phyloP scores from a whole-genome alignment of 768 basidiomycete species.

The Postia placenta region DNA sequence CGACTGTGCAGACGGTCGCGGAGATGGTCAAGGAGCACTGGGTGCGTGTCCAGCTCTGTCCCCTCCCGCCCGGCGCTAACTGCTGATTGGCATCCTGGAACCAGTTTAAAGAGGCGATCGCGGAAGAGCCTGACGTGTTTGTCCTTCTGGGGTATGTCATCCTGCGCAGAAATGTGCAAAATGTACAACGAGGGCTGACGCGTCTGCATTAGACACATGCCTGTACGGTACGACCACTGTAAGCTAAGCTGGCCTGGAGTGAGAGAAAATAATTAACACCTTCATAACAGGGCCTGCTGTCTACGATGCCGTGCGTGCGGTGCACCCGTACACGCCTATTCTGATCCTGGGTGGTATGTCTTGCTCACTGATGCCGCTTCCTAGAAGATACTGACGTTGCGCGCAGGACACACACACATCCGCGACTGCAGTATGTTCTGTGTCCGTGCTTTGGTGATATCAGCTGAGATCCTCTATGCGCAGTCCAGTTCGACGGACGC shows the following conservation, averaged over 20 bases:
- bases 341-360: conserved; percentile 68
- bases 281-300: conserved; percentile 73
- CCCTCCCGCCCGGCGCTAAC: no score
- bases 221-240: conserved; percentile 65
- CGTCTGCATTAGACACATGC: conserved; percentile 82
- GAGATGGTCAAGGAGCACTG: conserved; percentile 78
- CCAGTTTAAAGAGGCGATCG: conserved; percentile 73
- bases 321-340: conserved; percentile 74
- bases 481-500: conserved; percentile 64
- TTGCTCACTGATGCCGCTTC: background rate
- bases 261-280: no score
- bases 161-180: background rate
- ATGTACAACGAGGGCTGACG: no score
- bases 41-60: no score
- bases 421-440: conserved; percentile 66
- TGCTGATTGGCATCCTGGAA: background rate
- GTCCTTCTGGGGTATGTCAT: conserved; percentile 55
- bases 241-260: no score
- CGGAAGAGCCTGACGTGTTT: conserved; percentile 80
- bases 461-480: no score
- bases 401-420: conserved; percentile 62
- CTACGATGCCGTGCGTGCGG: conserved; percentile 63
- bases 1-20: conserved; percentile 66
- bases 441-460: no score
- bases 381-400: background rate